Evolutionary conservation across 805 yeast species (phyloP).

Genomic region (Yamadazyma olivae): DNA sequence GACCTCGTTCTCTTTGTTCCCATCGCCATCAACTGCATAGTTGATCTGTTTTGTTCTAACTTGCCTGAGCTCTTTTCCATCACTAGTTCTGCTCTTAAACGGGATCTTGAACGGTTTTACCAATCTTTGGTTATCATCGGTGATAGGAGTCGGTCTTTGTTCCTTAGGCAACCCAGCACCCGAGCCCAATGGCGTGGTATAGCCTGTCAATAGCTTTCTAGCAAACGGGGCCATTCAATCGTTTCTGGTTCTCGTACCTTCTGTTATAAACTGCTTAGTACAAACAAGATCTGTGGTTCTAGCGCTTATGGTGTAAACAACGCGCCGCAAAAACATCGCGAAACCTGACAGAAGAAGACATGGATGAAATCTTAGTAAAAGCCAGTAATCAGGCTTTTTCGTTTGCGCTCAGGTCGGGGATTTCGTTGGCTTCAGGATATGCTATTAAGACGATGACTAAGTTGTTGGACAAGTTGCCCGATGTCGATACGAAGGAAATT

Average conservation of each 20-base stretch:
- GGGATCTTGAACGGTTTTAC: conserved; percentile 72
- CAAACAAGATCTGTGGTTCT: too few relatives aligned
- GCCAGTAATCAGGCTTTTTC: conserved; percentile 81
- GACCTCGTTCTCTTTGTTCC: conserved; percentile 14
- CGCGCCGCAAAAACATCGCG: conserved; percentile 3
- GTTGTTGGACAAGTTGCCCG: conserved; percentile 55
- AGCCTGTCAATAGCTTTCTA: conserved; percentile 35
- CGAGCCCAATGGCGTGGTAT: conserved; percentile 53
- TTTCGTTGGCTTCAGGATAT: conserved; percentile 69
- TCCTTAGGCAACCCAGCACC: conserved; percentile 67
- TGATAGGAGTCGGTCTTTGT: conserved; percentile 51
- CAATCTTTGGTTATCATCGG: conserved; percentile 51
- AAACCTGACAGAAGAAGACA: conserved; percentile 13
- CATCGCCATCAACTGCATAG: conserved; percentile 15
- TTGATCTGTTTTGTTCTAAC: conserved; percentile 29
- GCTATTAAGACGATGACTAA: conserved; percentile 63
- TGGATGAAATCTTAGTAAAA: conserved; percentile 44
- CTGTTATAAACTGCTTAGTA: not conserved
- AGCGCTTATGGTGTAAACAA: too few relatives aligned
- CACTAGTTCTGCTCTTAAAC: conserved; percentile 26
- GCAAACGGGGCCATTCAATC: conserved; percentile 3
- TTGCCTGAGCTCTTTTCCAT: conserved; percentile 16
- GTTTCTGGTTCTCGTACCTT: conserved; percentile 1
- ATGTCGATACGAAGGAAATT: conserved; percentile 43
- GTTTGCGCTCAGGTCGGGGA: conserved; percentile 74